Evolutionary conservation across 352 stramenopile species (phyloP).

Genomic region (Globisporangium perplexum): DNA sequence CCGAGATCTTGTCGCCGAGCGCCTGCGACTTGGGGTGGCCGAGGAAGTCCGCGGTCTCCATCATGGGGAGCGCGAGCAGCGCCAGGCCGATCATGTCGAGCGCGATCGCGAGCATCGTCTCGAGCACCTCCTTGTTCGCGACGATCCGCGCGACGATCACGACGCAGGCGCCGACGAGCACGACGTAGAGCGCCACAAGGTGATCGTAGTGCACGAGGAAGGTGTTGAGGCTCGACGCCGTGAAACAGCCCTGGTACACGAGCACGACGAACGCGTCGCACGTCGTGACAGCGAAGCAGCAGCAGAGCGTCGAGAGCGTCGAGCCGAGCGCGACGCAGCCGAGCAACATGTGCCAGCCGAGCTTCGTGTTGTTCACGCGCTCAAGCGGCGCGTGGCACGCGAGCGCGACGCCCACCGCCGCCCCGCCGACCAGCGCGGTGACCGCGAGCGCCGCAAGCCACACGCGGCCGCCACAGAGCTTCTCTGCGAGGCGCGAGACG

Average conservation of each 20-base stretch:
- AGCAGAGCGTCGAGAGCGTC: constrained; percentile 26
- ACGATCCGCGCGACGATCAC: constrained; percentile 56
- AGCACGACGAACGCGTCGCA: constrained; percentile 37
- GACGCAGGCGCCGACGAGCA: constrained; percentile 34
- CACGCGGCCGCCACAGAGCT: constrained; percentile 11
- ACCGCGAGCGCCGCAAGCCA: constrained; percentile 14
- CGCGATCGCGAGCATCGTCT: constrained; percentile 43
- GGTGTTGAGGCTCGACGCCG: constrained; percentile 49
- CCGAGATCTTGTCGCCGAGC: constrained; percentile 27
- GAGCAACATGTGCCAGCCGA: constrained; percentile 27
- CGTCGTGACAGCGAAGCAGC: constrained; percentile 31
- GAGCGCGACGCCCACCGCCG: constrained; percentile 12
- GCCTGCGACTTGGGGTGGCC: constrained; percentile 31
- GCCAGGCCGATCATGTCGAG: constrained; percentile 51
- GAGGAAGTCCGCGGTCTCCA: constrained; percentile 53
- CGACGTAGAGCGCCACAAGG: constrained; percentile 42
- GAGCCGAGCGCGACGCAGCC: constrained; percentile 17
- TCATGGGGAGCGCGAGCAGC: constrained; percentile 56
- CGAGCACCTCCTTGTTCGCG: constrained; percentile 44
- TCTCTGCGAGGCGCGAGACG: constrained; percentile 22
- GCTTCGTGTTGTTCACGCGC: not conserved
- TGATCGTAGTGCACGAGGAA: constrained; percentile 47
- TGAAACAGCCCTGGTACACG: constrained; percentile 48
- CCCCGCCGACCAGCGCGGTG: constrained; percentile 5
- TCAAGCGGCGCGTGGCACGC: constrained; percentile 11